Evolutionary conservation across 768 basidiomycete species (phyloP).

Genomic region (Hygrophorus pudorinus): DNA sequence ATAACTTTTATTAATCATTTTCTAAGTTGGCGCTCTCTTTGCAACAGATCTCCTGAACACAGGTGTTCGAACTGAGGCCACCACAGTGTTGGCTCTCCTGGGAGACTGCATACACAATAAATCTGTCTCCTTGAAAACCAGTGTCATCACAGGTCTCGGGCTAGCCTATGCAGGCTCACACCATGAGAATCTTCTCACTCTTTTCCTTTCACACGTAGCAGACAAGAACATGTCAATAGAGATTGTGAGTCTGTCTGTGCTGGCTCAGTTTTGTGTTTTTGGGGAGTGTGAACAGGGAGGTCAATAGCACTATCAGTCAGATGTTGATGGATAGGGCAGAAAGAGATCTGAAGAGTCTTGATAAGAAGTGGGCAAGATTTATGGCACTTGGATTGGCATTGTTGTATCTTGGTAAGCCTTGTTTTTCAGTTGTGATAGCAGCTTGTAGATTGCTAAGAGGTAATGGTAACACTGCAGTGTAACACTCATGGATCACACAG

Average conservation of each 20-base stretch:
- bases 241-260: constrained; percentile 75
- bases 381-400: constrained; percentile 84
- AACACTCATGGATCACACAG: too few relatives aligned
- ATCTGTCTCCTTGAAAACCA: constrained; percentile 72
- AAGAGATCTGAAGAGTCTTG: constrained; percentile 60
- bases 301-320: constrained; percentile 82
- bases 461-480: too few relatives aligned
- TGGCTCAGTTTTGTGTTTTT: constrained; percentile 96
- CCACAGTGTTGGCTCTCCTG: constrained; percentile 88
- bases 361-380: constrained; percentile 92
- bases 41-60: constrained; percentile 82
- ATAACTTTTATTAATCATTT: too few relatives aligned
- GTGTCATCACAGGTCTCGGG: too few relatives aligned
- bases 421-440: too few relatives aligned
- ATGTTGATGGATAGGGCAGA: constrained; percentile 81
- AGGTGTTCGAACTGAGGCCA: constrained; percentile 84
- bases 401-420: constrained; percentile 90
- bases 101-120: too few relatives aligned
- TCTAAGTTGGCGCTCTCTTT: too few relatives aligned
- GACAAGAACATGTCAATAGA: constrained; percentile 86
- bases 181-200: constrained; percentile 68
- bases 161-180: too few relatives aligned
- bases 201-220: constrained; percentile 72
- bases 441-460: too few relatives aligned
- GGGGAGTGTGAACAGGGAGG: constrained; percentile 90